phyloP scores from a whole-genome alignment of 495 filamentous ascomycete species.

The Melanomma pulvis-pyrius region DNA sequence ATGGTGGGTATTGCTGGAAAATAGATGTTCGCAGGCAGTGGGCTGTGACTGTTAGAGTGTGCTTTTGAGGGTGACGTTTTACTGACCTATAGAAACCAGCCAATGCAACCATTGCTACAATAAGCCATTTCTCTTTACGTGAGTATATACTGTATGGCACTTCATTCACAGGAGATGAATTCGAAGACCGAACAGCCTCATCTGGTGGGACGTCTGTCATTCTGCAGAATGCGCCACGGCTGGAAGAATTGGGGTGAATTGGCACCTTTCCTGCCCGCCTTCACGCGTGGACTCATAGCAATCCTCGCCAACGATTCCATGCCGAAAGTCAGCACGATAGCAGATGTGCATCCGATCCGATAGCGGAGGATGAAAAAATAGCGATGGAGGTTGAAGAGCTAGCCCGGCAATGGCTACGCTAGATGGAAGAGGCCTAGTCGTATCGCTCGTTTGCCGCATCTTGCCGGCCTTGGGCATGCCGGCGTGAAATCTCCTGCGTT shows the following conservation, averaged over 20 bases:
- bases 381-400: not conserved
- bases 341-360: constrained; percentile 1
- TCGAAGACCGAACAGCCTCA: not conserved
- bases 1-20: constrained; percentile 53
- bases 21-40: constrained; percentile 24
- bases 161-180: not conserved
- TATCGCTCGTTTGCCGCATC: not conserved
- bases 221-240: not conserved
- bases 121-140: constrained; percentile 16
- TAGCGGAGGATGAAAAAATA: constrained; percentile 6
- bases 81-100: constrained; percentile 13
- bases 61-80: not conserved
- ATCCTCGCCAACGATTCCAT: not conserved
- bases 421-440: not conserved
- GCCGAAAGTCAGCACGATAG: not conserved
- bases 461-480: not conserved
- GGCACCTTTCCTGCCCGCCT: not conserved
- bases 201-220: not conserved
- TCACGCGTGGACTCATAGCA: not conserved
- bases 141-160: constrained; percentile 4
- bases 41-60: not conserved
- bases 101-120: constrained; percentile 10
- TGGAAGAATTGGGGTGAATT: not conserved
- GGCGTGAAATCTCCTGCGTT: not conserved
- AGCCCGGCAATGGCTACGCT: not conserved